phyloP scores from a whole-genome alignment of 495 filamentous ascomycete species.

The Penicillium cinerascens region DNA sequence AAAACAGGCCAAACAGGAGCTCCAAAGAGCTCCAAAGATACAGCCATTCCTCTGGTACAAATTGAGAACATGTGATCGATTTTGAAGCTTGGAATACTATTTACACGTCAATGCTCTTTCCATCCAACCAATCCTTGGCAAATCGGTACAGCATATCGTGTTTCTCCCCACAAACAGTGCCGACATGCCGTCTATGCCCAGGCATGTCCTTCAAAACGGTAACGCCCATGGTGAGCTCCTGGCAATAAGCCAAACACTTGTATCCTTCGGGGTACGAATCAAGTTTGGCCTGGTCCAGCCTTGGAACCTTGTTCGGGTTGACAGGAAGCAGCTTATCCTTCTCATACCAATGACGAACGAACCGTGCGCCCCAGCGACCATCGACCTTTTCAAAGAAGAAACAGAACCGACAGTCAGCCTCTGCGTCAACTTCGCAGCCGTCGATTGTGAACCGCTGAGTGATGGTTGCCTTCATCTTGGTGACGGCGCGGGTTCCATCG shows the following conservation, averaged over 20 bases:
- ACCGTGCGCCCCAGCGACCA: conserved; percentile 54
- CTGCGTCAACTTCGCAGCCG: conserved; percentile 53
- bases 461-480: conserved; percentile 70
- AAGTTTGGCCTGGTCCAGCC: conserved; percentile 46
- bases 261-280: conserved; percentile 53
- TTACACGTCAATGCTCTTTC: conserved; percentile 37
- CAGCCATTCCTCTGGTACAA: too few relatives aligned
- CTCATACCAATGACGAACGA: conserved; percentile 64
- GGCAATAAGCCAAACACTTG: conserved; percentile 53
- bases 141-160: conserved; percentile 46
- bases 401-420: conserved; percentile 60
- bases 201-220: conserved; percentile 44
- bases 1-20: too few relatives aligned
- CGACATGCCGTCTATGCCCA: conserved; percentile 42
- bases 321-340: conserved; percentile 64
- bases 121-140: conserved; percentile 47
- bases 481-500: conserved; percentile 51
- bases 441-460: conserved; percentile 58
- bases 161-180: conserved; percentile 36
- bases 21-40: background rate
- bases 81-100: too few relatives aligned
- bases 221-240: conserved; percentile 43
- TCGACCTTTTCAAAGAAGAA: conserved; percentile 55
- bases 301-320: conserved; percentile 49
- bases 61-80: too few relatives aligned